Evolutionary conservation across 345 rosid genomes (phyloP), one percentile per base, ranked within the genome.

Genomic region (Aurinia saxatilis): DNA sequence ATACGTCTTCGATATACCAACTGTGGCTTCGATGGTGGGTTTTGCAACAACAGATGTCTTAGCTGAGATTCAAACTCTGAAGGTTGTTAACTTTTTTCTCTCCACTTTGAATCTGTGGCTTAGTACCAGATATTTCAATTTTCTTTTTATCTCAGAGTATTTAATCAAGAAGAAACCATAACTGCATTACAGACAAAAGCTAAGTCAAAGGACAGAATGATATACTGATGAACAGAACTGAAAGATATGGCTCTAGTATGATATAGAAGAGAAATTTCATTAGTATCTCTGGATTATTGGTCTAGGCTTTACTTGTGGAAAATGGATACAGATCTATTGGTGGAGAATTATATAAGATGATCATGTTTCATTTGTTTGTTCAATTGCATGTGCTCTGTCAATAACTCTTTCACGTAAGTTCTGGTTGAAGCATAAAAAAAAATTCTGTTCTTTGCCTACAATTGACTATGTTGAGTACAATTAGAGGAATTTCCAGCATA

Each of bases 31-130:
- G 75, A 78, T 64, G 74, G 51, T 77, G 52, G 74, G 83, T 27
- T 44, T 72, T 75, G 77, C 91, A 68, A 60, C 82, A 30, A 46
- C 68, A 39, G 82, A 84, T 34, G 66, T 92, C 53, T 78, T 79
- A 56, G 81, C 81, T 72, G 77, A 68, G 71, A 78, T 92, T 73
- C 82, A 80, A 71, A 70, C 70, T 69, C 82, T 92, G 17, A 92
- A 92, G 96, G 95, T 89, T 75, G 56, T 39, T 50, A 56, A 42
- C n/a, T 10, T 23, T 55, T n/a, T 41, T 49, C 57, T 31, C 23
- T 31, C 38, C 37, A 17, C 39, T 62, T 27, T 30, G 19, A 27
- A 37, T 50, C 23, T 36, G 16, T 36, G 41, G 57, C 46, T 50
- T 50, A 50, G 60, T 41, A 38, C 34, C 21, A 63, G 42, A 49